Evolutionary conservation across 202 grass and related monocot species (phyloP).

Genomic region (Schoenoplectus tabernaemontani): DNA sequence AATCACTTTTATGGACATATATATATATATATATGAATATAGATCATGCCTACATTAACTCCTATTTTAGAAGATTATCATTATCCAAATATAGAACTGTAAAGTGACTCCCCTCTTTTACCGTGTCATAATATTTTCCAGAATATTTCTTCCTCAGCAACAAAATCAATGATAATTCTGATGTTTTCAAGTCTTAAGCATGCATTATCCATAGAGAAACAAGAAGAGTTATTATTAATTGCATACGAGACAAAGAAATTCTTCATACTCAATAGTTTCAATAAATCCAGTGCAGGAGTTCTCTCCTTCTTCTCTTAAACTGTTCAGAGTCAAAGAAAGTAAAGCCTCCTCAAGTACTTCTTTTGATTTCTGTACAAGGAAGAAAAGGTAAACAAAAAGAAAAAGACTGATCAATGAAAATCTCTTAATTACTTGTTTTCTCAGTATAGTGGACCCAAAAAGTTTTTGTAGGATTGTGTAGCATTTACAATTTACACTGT

Average conservation of each 20-base stretch:
- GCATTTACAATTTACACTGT: not conserved
- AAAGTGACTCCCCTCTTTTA: not conserved
- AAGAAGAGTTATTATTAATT: slow-evolving; percentile 10
- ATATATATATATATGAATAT: not conserved
- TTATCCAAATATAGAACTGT: not conserved
- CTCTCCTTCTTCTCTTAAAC: slow-evolving; percentile 37
- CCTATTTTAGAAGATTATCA: not conserved
- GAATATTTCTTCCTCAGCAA: not conserved
- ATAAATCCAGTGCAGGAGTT: slow-evolving; percentile 84
- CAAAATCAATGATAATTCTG: not conserved
- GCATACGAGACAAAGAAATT: slow-evolving; percentile 12
- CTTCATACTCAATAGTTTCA: slow-evolving; percentile 70
- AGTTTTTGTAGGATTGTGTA: not conserved
- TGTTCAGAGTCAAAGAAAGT: slow-evolving; percentile 84
- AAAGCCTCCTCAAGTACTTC: slow-evolving; percentile 94
- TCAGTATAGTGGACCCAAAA: too few relatives aligned
- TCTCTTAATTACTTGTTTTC: slow-evolving; percentile 3
- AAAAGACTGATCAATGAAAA: not conserved
- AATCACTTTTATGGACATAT: not conserved
- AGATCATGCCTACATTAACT: not conserved
- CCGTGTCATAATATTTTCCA: not conserved
- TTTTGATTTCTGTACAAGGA: slow-evolving; percentile 57
- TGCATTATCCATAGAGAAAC: not conserved
- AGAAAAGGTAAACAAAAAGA: not conserved
- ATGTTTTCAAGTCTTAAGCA: not conserved